Conservation (phyloP, 2,329 filamentous ascomycete species). For the Sporothrix pseudoabietina region DNA sequence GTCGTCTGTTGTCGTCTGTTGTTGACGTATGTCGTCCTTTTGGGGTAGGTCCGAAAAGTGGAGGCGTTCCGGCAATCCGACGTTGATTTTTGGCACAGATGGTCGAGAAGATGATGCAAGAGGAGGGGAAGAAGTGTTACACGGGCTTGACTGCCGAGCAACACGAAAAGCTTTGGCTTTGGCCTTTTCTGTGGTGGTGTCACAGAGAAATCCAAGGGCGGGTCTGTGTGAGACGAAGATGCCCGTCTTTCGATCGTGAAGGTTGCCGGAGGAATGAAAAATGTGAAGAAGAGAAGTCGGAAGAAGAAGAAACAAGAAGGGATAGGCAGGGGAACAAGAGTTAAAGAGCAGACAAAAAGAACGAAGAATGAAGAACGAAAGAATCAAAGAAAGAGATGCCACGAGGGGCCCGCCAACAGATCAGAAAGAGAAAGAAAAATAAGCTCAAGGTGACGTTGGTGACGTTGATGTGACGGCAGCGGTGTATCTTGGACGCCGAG, state of each 20-base stretch:
- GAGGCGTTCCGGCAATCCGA: neutral
- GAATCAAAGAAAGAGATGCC: neutral
- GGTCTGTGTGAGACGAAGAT: neutral
- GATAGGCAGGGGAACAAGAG: neutral
- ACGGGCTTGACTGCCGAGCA: neutral
- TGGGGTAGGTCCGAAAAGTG: neutral
- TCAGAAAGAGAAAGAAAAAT: neutral
- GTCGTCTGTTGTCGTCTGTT: no score
- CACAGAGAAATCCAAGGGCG: neutral
- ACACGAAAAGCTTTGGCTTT: neutral
- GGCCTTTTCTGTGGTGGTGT: neutral
- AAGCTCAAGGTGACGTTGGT: conserved; percentile 14
- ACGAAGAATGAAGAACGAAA: neutral
- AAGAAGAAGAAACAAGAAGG: neutral
- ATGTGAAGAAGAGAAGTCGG: neutral
- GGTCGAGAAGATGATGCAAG: neutral
- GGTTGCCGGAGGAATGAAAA: neutral
- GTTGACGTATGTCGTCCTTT: neutral
- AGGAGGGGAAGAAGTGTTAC: neutral
- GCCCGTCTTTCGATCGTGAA: neutral
- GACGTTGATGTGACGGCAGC: conserved; percentile 20
- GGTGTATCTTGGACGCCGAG: conserved; percentile 17
- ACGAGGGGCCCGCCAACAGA: neutral
- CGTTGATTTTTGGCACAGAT: neutral
- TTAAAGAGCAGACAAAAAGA: neutral